Evolutionary conservation across 1,139 yeast genomes (phyloP).

Genomic region (Sugiyamaella novakii): DNA sequence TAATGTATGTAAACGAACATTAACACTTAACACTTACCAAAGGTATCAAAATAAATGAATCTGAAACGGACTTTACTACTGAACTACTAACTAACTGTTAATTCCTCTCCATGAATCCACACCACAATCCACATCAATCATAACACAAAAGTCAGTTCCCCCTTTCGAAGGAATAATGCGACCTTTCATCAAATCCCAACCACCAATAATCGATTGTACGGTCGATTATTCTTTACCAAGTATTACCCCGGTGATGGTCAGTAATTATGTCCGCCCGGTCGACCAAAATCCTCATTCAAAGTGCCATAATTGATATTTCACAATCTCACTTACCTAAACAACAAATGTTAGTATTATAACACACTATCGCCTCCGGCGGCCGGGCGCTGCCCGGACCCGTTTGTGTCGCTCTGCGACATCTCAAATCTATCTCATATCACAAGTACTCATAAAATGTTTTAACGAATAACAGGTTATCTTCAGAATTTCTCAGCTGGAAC

Average conservation of each 20-base stretch:
- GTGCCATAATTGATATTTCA: background rate
- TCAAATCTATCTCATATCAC: background rate
- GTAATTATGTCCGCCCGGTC: constrained; percentile 33
- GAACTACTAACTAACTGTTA: background rate
- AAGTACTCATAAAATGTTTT: constrained; percentile 26
- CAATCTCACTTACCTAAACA: constrained; percentile 11
- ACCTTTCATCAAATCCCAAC: constrained; percentile 27
- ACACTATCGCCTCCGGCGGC: too few relatives aligned
- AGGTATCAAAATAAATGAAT: background rate
- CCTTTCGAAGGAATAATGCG: constrained; percentile 17
- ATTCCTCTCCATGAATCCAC: background rate
- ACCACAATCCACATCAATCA: background rate
- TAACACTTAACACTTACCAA: background rate
- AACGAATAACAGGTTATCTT: constrained; percentile 26
- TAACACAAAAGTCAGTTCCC: constrained; percentile 16
- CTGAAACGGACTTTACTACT: background rate
- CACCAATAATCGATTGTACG: constrained; percentile 27
- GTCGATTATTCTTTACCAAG: constrained; percentile 21
- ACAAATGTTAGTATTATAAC: constrained; percentile 4
- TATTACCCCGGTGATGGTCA: constrained; percentile 15
- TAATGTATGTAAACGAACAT: background rate
- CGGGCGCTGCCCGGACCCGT: too few relatives aligned
- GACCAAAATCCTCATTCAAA: constrained; percentile 28
- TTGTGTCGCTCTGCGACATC: background rate
- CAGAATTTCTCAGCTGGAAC: constrained; percentile 29